A percentile compares a stretch with the other conserved stretches of the same genome.
Evolutionary conservation across 805 yeast genomes (phyloP).

Genomic region (Saturnispora saitoi): DNA sequence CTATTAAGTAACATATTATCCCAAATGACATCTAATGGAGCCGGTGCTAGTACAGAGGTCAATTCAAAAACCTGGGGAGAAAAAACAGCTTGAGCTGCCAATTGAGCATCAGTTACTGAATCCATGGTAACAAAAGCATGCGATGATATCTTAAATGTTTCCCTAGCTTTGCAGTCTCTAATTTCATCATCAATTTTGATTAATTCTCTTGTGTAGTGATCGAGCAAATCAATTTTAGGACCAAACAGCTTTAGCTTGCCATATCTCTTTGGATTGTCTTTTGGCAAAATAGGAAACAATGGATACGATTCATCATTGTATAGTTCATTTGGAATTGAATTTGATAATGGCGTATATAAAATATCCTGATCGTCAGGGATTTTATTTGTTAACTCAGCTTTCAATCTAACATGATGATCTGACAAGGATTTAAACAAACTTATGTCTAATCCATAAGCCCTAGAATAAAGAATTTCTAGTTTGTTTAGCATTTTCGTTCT

Average conservation of each 20-base stretch:
- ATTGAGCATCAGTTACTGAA: conserved; percentile 89
- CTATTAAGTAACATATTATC: conserved; percentile 37
- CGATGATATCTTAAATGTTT: conserved; percentile 34
- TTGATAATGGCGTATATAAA: conserved; percentile 9
- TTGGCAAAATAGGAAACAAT: conserved; percentile 7
- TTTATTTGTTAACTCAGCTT: conserved; percentile 21
- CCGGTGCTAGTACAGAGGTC: conserved; percentile 83
- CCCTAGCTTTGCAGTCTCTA: conserved; percentile 22
- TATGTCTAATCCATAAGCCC: conserved; percentile 34
- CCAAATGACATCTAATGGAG: conserved; percentile 95
- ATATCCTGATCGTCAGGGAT: conserved; percentile 14
- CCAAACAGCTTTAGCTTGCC: conserved; percentile 21
- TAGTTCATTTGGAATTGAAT: conserved; percentile 1
- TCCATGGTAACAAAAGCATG: conserved; percentile 83
- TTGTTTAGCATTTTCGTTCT: conserved; percentile 27
- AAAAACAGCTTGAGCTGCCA: conserved; percentile 93
- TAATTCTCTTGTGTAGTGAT: conserved; percentile 29
- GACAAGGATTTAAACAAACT: conserved; percentile 22
- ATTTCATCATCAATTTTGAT: conserved; percentile 34
- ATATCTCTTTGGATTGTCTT: conserved; percentile 17
- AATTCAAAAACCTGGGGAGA: conserved; percentile 84
- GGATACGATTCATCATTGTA: conserved; percentile 2
- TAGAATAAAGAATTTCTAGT: conserved; percentile 37
- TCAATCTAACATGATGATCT: conserved; percentile 23
- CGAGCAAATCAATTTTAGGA: conserved; percentile 27